Base-by-base conservation (phyloP, 1,139 yeast species). In the Saccharomyces hybrid region DNA sequence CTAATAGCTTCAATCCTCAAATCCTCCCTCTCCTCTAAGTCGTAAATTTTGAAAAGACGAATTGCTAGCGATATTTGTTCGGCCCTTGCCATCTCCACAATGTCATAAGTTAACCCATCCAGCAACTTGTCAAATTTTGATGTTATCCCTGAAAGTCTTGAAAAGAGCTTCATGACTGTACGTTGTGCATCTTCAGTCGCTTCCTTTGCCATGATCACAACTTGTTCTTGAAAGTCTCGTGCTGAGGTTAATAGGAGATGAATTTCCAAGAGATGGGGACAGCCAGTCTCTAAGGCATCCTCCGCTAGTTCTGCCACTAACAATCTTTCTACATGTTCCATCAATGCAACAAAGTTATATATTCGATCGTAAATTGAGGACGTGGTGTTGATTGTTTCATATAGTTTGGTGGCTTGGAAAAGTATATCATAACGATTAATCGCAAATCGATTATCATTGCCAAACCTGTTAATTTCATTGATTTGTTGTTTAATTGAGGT, bases 1-100 rank as follows among this genome's bases (percentile, higher is more conserved):
- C 75, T 70, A 57, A 80, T 73, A n/a, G 86, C 74, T 8, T 73
- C 67, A 32, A 83, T 75, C 61, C 84, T 83, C 57, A 83, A 69
- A 64, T 93, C 99, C 63, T 87, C 90, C 46, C 79, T 76, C 59
- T 86, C 87, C 68, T 95, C 99, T 60, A 75, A 78, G 58, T 90
- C 95, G 47, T 95, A 77, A 29, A 95, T 80, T 60, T 88, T 86
- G 46, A 90, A 82, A 50, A 88, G 70, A 54, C 93, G 81, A 48
- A 83, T 84, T 1, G 88, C 83, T 59, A 90, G 73, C 29, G 86
- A 81, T 32, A 73, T 70, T 66, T 91, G 88, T 0, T 83, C 85
- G 29, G 80, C 82, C 58, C 86, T 82, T 2, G 86, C 76, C 6
- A 85, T 78, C 66, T 88, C 96, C 2, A 91, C 82, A 48, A 87